These are phyloP conservation scores for Setaria viridis DNA, from an alignment of 202 grass and related monocot species.

Conservation along the genomic window DNA sequence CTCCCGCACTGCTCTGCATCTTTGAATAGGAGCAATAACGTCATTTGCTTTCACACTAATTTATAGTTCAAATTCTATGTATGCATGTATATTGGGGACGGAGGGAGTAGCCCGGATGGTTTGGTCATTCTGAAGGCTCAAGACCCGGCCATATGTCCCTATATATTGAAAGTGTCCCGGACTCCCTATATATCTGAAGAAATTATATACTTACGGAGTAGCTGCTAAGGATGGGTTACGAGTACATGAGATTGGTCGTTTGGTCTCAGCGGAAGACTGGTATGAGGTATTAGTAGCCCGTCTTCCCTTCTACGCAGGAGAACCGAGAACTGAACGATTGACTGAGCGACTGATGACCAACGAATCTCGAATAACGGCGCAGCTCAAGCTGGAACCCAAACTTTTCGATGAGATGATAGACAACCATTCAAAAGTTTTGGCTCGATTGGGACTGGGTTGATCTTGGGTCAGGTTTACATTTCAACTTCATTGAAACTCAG, in stretches of 20 bases:
- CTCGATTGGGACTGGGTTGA: neutral
- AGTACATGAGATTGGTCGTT: neutral
- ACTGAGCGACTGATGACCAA: neutral
- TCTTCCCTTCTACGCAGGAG: slow-evolving; percentile 9
- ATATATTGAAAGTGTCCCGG: too few species aligned
- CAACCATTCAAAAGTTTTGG: slow-evolving; percentile 25
- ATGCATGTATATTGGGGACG: too few species aligned
- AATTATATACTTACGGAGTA: neutral
- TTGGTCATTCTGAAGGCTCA: neutral
- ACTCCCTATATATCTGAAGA: neutral
- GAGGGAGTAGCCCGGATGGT: neutral
- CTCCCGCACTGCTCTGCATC: too few species aligned
- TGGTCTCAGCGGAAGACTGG: neutral
- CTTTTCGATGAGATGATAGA: neutral
- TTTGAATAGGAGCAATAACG: too few species aligned
- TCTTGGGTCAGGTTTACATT: neutral
- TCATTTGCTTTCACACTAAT: too few species aligned
- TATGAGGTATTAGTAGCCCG: neutral
- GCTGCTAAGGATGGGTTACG: neutral
- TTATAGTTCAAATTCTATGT: too few species aligned
- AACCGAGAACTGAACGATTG: slow-evolving; percentile 10
- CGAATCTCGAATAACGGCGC: neutral
- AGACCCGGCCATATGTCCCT: neutral
- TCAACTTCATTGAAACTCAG: neutral
- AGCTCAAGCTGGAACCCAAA: neutral